A percentile compares a stretch with the other conserved stretches of the same genome.
phyloP scores from a whole-genome alignment of 768 basidiomycete genomes.

The Macrolepiota dolichaula region DNA sequence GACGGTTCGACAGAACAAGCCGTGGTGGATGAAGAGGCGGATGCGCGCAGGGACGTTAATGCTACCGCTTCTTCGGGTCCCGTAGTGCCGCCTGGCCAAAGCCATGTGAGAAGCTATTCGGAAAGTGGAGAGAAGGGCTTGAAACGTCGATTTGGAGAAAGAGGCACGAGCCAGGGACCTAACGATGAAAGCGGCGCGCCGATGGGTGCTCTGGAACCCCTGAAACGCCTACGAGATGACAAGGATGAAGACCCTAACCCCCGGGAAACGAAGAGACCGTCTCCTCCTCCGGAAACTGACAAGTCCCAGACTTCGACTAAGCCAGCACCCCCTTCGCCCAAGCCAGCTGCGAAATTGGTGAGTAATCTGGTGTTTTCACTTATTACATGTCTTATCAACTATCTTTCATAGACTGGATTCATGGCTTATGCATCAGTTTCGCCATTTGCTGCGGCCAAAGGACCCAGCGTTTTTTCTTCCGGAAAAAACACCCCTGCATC shows the following conservation, averaged over 20 bases:
- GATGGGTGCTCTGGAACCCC: slow-evolving; percentile 30
- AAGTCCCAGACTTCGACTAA: slow-evolving; percentile 26
- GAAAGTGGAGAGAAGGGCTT: slow-evolving; percentile 58
- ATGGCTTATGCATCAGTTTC: slow-evolving; percentile 79
- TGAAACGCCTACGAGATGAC: slow-evolving; percentile 64
- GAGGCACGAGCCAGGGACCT: slow-evolving; percentile 62
- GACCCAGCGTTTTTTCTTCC: slow-evolving; percentile 52
- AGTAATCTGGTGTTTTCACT: slow-evolving; percentile 22
- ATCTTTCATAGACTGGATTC: slow-evolving; percentile 56
- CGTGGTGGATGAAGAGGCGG: background rate
- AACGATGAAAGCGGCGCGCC: slow-evolving; percentile 22
- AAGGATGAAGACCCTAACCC: slow-evolving; percentile 61
- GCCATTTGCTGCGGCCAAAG: slow-evolving; percentile 73
- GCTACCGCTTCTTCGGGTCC: background rate
- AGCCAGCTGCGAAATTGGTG: slow-evolving; percentile 38
- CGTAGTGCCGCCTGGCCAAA: slow-evolving; percentile 14
- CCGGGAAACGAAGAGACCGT: slow-evolving; percentile 53
- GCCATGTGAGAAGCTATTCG: slow-evolving; percentile 32
- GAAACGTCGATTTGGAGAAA: slow-evolving; percentile 68
- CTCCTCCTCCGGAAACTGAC: slow-evolving; percentile 64
- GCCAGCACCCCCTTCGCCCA: slow-evolving; percentile 31
- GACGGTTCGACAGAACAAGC: slow-evolving; percentile 10
- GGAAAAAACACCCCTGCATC: slow-evolving; percentile 28
- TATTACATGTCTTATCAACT: slow-evolving; percentile 10
- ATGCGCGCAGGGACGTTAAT: background rate